Evolutionary conservation across 495 filamentous ascomycete species (phyloP).

Genomic region (Thermothielavioides terrestris): DNA sequence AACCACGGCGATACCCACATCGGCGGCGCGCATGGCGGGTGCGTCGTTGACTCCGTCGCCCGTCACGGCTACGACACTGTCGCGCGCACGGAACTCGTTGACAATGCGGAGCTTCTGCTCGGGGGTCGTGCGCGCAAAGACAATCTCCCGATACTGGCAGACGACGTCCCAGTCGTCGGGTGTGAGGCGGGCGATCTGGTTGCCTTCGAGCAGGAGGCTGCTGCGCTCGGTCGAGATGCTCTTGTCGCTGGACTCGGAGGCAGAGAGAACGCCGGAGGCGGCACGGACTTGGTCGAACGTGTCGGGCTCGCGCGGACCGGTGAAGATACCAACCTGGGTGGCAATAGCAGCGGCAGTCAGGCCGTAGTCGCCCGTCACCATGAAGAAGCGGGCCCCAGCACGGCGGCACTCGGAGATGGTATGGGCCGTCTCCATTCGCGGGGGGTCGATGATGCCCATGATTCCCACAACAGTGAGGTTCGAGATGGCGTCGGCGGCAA

Average conservation of each 20-base stretch:
- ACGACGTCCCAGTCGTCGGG: conserved; percentile 57
- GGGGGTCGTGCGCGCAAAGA: conserved; percentile 61
- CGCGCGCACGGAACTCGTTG: conserved; percentile 46
- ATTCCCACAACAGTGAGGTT: conserved; percentile 50
- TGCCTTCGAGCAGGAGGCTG: conserved; percentile 54
- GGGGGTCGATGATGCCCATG: conserved; percentile 66
- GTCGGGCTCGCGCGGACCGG: conserved; percentile 18
- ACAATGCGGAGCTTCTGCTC: conserved; percentile 69
- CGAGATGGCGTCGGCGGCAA: not conserved
- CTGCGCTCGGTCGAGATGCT: not conserved
- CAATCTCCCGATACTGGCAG: conserved; percentile 33
- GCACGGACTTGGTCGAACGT: conserved; percentile 1
- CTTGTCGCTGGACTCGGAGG: not conserved
- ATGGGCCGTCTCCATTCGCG: conserved; percentile 51
- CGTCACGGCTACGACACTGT: conserved; percentile 70
- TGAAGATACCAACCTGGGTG: conserved; percentile 35
- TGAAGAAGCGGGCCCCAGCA: conserved; percentile 52
- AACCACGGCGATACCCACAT: conserved; percentile 77
- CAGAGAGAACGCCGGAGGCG: not conserved
- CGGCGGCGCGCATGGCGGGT: conserved; percentile 69
- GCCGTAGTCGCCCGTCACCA: conserved; percentile 59
- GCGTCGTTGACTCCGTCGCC: conserved; percentile 87
- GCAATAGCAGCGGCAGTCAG: conserved; percentile 56
- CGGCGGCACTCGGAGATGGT: conserved; percentile 44
- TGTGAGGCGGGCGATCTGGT: conserved; percentile 58